A percentile compares a stretch with the other conserved stretches of the same genome.
Conservation (phyloP, 2,329 filamentous ascomycete species). For the Dothideomycetes sp. region DNA sequence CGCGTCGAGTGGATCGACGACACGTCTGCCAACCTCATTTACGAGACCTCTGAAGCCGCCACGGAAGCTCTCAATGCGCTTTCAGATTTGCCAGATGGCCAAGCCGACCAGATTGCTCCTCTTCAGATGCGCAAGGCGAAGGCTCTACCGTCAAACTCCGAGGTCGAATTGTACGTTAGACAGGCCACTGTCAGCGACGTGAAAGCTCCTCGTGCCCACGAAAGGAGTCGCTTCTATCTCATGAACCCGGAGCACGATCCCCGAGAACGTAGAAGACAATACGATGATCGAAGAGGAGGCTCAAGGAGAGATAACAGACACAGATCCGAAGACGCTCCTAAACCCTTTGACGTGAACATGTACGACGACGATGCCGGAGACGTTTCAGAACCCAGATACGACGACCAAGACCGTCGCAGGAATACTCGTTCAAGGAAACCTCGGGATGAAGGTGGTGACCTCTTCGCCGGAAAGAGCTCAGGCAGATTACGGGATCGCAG, state of each 20-base stretch:
- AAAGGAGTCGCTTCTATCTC: slow-evolving; percentile 83
- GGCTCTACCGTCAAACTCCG: slow-evolving; percentile 56
- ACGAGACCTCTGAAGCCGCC: slow-evolving; percentile 48
- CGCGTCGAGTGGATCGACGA: slow-evolving; percentile 94
- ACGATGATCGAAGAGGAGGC: slow-evolving; percentile 30
- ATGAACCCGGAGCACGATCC: slow-evolving; percentile 84
- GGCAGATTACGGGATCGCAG: slow-evolving; percentile 49
- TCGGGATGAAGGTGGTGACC: slow-evolving; percentile 18
- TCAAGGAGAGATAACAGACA: slow-evolving; percentile 48
- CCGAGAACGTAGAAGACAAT: slow-evolving; percentile 48
- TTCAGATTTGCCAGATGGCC: slow-evolving; percentile 20
- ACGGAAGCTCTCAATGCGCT: slow-evolving; percentile 45
- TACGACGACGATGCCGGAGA: slow-evolving; percentile 68
- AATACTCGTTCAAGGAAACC: slow-evolving; percentile 18
- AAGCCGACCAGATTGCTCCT: slow-evolving; percentile 31
- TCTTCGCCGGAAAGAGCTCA: slow-evolving; percentile 24
- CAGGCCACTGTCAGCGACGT: slow-evolving; percentile 66
- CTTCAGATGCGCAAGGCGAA: slow-evolving; percentile 63
- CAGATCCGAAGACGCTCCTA: slow-evolving; percentile 32
- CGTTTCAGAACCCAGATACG: slow-evolving; percentile 30
- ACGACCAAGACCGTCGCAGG: slow-evolving; percentile 19
- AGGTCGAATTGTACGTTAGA: slow-evolving; percentile 61
- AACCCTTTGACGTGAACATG: slow-evolving; percentile 62
- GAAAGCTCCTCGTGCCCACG: slow-evolving; percentile 69
- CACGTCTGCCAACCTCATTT: slow-evolving; percentile 77